Evolutionary conservation across 331 rosid species (phyloP), one percentile per base, ranked within the genome.

Genomic region (Acacia pycnantha): DNA sequence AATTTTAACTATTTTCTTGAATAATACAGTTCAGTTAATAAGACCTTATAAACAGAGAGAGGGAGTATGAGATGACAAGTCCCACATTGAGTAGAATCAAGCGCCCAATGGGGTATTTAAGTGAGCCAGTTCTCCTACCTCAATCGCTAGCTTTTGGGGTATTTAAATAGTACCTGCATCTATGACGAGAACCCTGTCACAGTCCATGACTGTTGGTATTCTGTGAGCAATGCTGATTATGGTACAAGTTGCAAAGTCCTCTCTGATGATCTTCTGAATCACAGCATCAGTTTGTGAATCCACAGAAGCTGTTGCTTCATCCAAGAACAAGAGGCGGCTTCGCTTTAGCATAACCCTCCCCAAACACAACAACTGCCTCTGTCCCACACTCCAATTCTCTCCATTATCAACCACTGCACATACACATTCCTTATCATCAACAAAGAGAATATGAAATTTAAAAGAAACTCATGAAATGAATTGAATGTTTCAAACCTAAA

Each of bases 381-480:
- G 98, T 54, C 98, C 98, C 81, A 95, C 98, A 54, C 98, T 95
- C 98, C 98, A 95, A 76, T 95, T 95, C 76, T 92, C 98, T 82
- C 98, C 98, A 65, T 85, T 83, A 70, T 94, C 94, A 61, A 86
- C 93, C 87, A 93, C 98, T 95, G 46, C 4, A 56, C 62, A 56
- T 21, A n/a, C 64, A 56, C 40, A 62, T 27, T 62, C 21, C 69
- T 62, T 21, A 62, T 62, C 10, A 62, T 27, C 12, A 59, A 59
- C 15, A 4, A 24, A 10, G 10, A 11, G 4, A 59, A 3, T 1
- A 56, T 59, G 35, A 61, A 61, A 61, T 12, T 26, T 4, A 1
- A 4, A 62, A 62, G 21, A 13, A 62, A 62, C 69, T 61, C 19
- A 1, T 26, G 35, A 59, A 24, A 59, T 59, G 35, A 59, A 24